Base-by-base conservation (phyloP, 768 basidiomycete genomes). In the Tylopilus felleus region DNA sequence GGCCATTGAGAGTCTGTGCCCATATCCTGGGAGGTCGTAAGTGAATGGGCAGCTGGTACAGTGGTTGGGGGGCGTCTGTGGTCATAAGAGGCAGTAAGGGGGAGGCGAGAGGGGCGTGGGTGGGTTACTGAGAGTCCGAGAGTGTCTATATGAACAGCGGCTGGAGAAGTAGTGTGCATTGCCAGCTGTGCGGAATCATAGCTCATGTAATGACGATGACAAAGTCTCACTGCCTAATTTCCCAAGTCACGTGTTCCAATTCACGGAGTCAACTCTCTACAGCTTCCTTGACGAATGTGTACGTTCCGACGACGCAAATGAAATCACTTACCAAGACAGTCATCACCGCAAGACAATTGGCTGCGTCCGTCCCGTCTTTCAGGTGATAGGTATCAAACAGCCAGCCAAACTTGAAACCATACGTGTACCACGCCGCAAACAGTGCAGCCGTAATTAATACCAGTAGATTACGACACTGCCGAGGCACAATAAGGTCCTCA, bases 401-500 rank as follows among this genome's bases (percentile, higher is more conserved):
- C n/a, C n/a, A n/a, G n/a, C n/a, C n/a, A n/a, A n/a, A n/a, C n/a
- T n/a, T n/a, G n/a, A n/a, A n/a, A n/a, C n/a, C n/a, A n/a, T n/a
- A n/a, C n/a, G n/a, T n/a, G n/a, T 66, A 83, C 79, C 81, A 82
- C n/a, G 77, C 74, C 8, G 81, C 80, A 56, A 83, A 82, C 21
- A 82, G 68, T 17, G 80, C 70, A 9, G 80, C 80, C 13, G 78
- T 65, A 55, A 82, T 77, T 8, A 14, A 77, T 1, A 78, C 77
- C 27, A 75, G n/a, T n/a, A n/a, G n/a, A n/a, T 57, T 4, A 72
- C 67, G 25, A 64, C 60, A 19, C 53, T 42, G 19, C 51, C 13
- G 44, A 79, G 65, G 57, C 80, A 81, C 4, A 82, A 66, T 6
- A 58, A 51, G 35, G 65, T 66, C 81, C n/a, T n/a, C 81, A 81